Evolutionary conservation across 805 yeast species (phyloP), one percentile per base, ranked within the genome.

Genomic region (Diddensiella transvaalensis): DNA sequence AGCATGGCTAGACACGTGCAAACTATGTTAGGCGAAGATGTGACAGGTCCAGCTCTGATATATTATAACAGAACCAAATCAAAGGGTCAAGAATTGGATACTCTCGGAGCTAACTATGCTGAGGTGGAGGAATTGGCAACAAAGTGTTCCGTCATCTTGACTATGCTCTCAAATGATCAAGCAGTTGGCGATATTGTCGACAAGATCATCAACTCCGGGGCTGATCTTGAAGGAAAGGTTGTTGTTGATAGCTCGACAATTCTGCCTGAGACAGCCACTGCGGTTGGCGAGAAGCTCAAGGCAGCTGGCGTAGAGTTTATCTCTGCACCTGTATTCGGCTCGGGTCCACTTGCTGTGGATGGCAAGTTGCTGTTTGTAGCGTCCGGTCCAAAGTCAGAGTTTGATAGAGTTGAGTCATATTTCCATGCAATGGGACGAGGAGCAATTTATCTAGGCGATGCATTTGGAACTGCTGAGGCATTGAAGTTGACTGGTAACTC

Each of bases 261-360:
- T 24, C 60, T 51, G 40, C 65, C 65, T 10, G 60, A 57, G 36
- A 61, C 65, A 5, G 49, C 60, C 6, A 36, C 48, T 8, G 50
- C 39, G 21, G 47, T 52, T 21, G 39, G 39, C 26, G 40, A 46
- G 29, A 30, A 32, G 24, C 46, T 55, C 26, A 42, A 21, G 17
- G 50, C 22, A 2, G 51, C 55, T 19, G 62, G 60, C 11, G 62
- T 52, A 3, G 30, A 19, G 4, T 61, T 55, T 36, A 54, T 61
- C 23, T 54, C 62, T 13, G 30, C 60, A 30, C 65, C 65, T 1
- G 65, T 61, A 41, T 61, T 61, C 44, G 65, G 65, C 13, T 60
- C 61, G 11, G 54, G 59, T 10, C 60, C 63, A 6, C 47, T 58
- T 30, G 63, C 65, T 2, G 51, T 49, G 8, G 59, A 60, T 3